These are phyloP conservation scores for Candolleomyces eurysporus DNA, from an alignment of 768 basidiomycete genomes.

Conservation along the genomic window DNA sequence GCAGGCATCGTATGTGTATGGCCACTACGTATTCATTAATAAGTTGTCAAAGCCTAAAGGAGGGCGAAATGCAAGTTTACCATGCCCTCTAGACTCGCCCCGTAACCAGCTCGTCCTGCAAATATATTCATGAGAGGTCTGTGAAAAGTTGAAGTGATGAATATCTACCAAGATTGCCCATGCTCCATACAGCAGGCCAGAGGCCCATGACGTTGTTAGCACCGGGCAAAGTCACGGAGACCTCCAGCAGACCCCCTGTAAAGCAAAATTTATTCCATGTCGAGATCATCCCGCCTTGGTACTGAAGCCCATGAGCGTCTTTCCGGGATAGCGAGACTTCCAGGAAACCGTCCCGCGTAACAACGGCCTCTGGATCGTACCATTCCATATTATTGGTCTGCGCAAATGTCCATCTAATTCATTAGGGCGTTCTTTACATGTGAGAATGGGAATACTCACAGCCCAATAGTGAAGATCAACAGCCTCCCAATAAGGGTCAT, in stretches of 20 bases:
- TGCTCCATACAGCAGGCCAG: constrained; percentile 81
- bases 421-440: background rate
- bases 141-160: background rate
- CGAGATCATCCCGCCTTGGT: constrained; percentile 67
- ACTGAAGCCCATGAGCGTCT: constrained; percentile 68
- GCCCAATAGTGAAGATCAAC: constrained; percentile 79
- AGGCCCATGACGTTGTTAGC: constrained; percentile 59
- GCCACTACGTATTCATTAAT: constrained; percentile 49
- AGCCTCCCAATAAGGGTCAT: constrained; percentile 91
- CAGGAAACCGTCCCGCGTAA: constrained; percentile 71
- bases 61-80: constrained; percentile 26
- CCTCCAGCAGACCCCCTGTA: constrained; percentile 79
- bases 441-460: constrained; percentile 25
- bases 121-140: constrained; percentile 3
- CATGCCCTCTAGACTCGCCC: constrained; percentile 82
- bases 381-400: constrained; percentile 80
- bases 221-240: constrained; percentile 69
- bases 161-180: constrained; percentile 69
- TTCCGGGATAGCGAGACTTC: constrained; percentile 71
- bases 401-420: background rate
- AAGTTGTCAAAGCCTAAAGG: no score
- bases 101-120: constrained; percentile 80
- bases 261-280: constrained; percentile 94
- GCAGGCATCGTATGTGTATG: constrained; percentile 80
- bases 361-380: constrained; percentile 82